Base-by-base conservation (phyloP, 306 rosid genomes). In the Boehmeria nivea region DNA sequence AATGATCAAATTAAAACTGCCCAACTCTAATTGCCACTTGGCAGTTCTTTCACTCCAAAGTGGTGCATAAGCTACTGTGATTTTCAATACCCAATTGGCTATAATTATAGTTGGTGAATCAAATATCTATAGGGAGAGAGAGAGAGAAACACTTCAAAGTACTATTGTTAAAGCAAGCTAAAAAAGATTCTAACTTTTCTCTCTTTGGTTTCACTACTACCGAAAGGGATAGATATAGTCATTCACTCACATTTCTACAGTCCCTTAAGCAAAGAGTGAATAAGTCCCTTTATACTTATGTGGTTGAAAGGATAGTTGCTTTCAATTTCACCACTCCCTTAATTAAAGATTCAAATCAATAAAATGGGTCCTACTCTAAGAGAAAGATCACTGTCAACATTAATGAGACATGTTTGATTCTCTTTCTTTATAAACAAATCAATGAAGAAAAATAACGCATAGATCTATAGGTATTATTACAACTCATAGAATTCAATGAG, bases 301-400 rank as follows among this genome's bases (percentile, higher is more conserved):
- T 23, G 59, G 65, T 33, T 72, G 37, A 60, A 57, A 78, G 46
- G 60, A 17, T n/a, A 3, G 40, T 54, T 44, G 68, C 51, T 65
- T 67, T 73, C 78, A 39, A 26, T 82, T 66, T 76, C 83, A 61
- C 21, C 46, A 6, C 43, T 53, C 11, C 46, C 14, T 48, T 50
- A 49, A 57, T 33, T 36, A 31, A 8, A 6, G 8, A 54, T 53
- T 21, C 36, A 24, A 53, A 65, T 3, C 58, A 69, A 24, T 33
- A 23, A 66, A 22, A 61, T 63, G 64, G 71, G 58, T 56, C 73
- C 60, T 66, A 39, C 66, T 54, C 72, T 38, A 48, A 40, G 61
- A 51, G 71, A 63, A 66, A 76, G 63, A 73, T 75, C 78, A 64
- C 46, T 57, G 24, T 69, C 61, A 18, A 51, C 65, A 17, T 64